Percentiles rank a stretch among this genome's conserved stretches.
Conservation (phyloP, 345 rosid genomes). For the Aethionema arabicum region DNA sequence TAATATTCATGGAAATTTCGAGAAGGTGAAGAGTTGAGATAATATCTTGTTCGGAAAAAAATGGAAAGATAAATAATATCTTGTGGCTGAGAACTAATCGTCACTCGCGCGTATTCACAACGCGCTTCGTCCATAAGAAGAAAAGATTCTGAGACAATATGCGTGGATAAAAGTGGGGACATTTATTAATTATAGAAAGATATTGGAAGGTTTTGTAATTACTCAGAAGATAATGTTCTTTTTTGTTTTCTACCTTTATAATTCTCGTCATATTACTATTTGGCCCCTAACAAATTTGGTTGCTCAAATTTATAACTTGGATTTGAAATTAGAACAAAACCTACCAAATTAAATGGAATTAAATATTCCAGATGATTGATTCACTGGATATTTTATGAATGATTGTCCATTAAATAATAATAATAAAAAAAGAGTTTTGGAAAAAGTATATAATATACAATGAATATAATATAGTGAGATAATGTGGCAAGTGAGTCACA, state of each 20-base stretch:
- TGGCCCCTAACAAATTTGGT: slow-evolving; percentile 6
- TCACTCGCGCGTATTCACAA: slow-evolving; percentile 23
- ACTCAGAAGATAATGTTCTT: slow-evolving; percentile 17
- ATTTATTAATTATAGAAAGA: background rate
- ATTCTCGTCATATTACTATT: slow-evolving; percentile 1
- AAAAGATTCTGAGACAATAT: background rate
- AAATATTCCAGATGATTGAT: background rate
- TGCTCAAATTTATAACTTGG: background rate
- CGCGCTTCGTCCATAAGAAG: slow-evolving; percentile 5
- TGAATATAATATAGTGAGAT: slow-evolving; percentile 14
- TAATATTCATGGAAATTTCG: slow-evolving; percentile 40
- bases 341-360: background rate
- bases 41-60: too few relatives aligned
- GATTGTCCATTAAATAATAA: background rate
- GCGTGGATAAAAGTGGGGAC: slow-evolving; percentile 13
- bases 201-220: slow-evolving; percentile 14
- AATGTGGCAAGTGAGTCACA: slow-evolving; percentile 33
- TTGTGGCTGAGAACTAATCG: slow-evolving; percentile 51
- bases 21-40: slow-evolving; percentile 34
- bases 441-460: background rate
- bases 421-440: background rate
- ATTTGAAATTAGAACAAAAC: background rate
- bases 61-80: slow-evolving; percentile 14
- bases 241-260: background rate
- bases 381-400: background rate